Base-by-base conservation (phyloP, 2,329 filamentous ascomycete genomes). In the Ceratocystis albifundus region DNA sequence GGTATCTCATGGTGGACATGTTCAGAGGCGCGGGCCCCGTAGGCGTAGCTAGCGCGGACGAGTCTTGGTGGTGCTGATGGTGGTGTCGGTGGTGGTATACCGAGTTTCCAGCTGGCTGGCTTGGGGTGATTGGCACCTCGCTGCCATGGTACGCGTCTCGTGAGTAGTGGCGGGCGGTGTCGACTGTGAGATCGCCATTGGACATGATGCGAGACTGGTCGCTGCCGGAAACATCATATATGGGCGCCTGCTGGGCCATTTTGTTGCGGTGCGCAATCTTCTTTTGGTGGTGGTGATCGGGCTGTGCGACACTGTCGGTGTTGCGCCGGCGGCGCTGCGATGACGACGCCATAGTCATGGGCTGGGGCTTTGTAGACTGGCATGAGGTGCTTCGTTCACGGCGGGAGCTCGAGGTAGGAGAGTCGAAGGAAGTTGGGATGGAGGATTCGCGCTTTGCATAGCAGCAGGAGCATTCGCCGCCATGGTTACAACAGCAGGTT, bases 401-500 rank as follows among this genome's bases (percentile, higher is more conserved):
- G 22, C 66, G 61, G 15, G 66, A 67, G 46, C 57, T 62, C 12
- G 62, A 44, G n/a, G 66, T 30, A 1, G 62, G 63, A 44, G 55
- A 65, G 46, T 61, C 53, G 10, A 63, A 65, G 36, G 41, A 44
- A 61, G 74, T 71, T 66, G 80, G 78, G 68, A 77, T 75, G 70
- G 86, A 80, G 68, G 83, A 82, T 72, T 85, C 81, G 69, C 83
- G 84, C 74, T 88, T 85, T 65, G 82, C 84, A 17, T 87, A 84
- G 66, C 80, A 79, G 74, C 86, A 88, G 65, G 83, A 82, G 77
- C 86, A 88, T 71, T 82, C 82, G 59, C 81, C 84, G 69, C 85
- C 86, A 71, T 88, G 85, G 74, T 86, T 87, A 75, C 85, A 88
- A 75, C 84, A 87, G 74, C 86, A 88, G 71, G 82, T 86, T 71